phyloP scores from a whole-genome alignment of 1,284 basidiomycete genomes.

The Mycena citricolor region DNA sequence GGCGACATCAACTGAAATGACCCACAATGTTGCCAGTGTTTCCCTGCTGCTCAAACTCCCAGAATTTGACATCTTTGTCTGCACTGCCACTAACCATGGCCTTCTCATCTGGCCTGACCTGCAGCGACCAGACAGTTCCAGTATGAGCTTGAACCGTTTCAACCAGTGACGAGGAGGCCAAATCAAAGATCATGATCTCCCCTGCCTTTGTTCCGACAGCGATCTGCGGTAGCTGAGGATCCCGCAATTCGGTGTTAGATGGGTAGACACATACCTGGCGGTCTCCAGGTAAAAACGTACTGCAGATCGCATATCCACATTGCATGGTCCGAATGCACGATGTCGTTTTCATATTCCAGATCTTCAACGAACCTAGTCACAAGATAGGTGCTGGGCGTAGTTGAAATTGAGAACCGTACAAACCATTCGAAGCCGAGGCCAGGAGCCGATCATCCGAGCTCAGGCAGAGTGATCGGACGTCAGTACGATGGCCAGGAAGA shows the following conservation, averaged over 20 bases:
- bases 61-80: slow-evolving; percentile 98
- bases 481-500: slow-evolving; percentile 90
- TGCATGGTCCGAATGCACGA: slow-evolving; percentile 94
- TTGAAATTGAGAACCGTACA: slow-evolving; percentile 18
- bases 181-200: slow-evolving; percentile 86
- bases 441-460: slow-evolving; percentile 91
- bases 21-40: slow-evolving; percentile 57
- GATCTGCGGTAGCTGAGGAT: slow-evolving; percentile 48
- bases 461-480: slow-evolving; percentile 84
- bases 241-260: slow-evolving; percentile 4
- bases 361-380: slow-evolving; percentile 76
- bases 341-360: slow-evolving; percentile 96
- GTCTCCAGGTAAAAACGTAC: slow-evolving; percentile 92
- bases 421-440: slow-evolving; percentile 89
- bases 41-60: slow-evolving; percentile 83
- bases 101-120: slow-evolving; percentile 79
- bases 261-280: slow-evolving; percentile 66
- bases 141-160: slow-evolving; percentile 87
- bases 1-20: slow-evolving; percentile 8
- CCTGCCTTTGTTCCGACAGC: slow-evolving; percentile 95
- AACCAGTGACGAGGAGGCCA: slow-evolving; percentile 83
- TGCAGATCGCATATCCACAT: slow-evolving; percentile 91
- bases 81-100: slow-evolving; percentile 89
- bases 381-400: neutral
- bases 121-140: slow-evolving; percentile 88